Base-by-base conservation (phyloP, 495 filamentous ascomycete genomes). In the Peziza echinospora region DNA sequence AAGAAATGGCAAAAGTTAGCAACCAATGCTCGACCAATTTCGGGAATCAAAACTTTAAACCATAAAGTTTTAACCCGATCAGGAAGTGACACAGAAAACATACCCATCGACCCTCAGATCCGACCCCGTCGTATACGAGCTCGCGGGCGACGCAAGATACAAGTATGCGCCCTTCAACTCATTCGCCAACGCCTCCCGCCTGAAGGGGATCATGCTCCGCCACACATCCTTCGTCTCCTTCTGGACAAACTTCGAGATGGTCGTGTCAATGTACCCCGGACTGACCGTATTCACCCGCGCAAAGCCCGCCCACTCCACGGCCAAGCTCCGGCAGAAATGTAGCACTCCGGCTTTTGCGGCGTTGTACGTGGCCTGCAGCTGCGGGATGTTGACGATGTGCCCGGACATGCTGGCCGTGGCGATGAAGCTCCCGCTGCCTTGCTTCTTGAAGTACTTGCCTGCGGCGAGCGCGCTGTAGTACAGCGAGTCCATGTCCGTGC, bases 111-210 rank as follows among this genome's bases (percentile, higher is more conserved):
- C 75, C 34, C 76, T 55, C 41, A 92, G 63, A 63, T 91, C 82
- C 5, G 64, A 65, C 5, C 84, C 87, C 1, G 84, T 96, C 16
- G 77, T 93, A 62, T 86, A 93, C 34, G 77, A 76, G 5, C 75
- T 70, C 2, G 84, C 84, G 63, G 92, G 84, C 13, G 76, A 81
- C 3, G 83, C 84, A 47, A 93, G 63, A 58, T 87, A 92, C n/a
- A 92, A 63, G 56, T 80, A 93, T 5, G 79, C 81, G 5, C 85
- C 85, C 67, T 92, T 92, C 44, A 93, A 64, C 65, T 93, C 85
- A 43, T 71, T 69, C 0, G 75, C 66, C 53, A 81, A 67, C 16
- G 74, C 81, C 58, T 81, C 77, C 25, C 81, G 71, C 69, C 80
- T 80, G 78, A 92, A 80, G 8, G 84, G 84, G 26, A 79, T 87